A percentile compares a stretch with the other conserved stretches of the same genome.
Evolutionary conservation across 2,329 filamentous ascomycete genomes (phyloP).

Genomic region (Ciborinia camelliae): DNA sequence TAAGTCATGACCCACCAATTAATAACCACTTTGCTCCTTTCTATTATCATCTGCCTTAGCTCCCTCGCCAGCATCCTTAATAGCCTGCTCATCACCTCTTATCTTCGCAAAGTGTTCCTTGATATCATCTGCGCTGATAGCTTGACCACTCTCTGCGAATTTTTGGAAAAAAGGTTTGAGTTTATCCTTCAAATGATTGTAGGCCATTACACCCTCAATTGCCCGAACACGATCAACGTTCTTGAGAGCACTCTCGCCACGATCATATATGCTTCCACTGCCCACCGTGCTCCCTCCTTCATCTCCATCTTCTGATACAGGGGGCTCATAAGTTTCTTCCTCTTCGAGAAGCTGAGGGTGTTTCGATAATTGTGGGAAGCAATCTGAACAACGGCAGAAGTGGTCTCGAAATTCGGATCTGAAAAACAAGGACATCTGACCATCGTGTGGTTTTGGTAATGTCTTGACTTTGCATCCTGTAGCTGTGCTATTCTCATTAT

Average conservation of each 20-base stretch:
- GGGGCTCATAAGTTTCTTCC: conserved; percentile 91
- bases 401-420: conserved; percentile 73
- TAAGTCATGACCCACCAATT: conserved; percentile 5
- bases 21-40: conserved; percentile 46
- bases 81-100: conserved; percentile 71
- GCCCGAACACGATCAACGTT: conserved; percentile 90
- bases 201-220: conserved; percentile 97
- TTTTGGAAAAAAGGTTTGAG: conserved; percentile 93
- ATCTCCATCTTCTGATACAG: conserved; percentile 65
- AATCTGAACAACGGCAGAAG: conserved; percentile 78
- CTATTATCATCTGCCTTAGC: conserved; percentile 39
- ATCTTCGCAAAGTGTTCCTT: conserved; percentile 95
- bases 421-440: conserved; percentile 77
- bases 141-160: conserved; percentile 85
- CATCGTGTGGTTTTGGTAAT: conserved; percentile 54
- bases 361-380: conserved; percentile 67
- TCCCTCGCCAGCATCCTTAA: conserved; percentile 34
- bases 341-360: conserved; percentile 86
- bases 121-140: conserved; percentile 91
- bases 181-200: conserved; percentile 92
- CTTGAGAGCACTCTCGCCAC: conserved; percentile 86
- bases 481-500: conserved; percentile 6
- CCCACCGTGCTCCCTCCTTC: conserved; percentile 59
- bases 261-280: conserved; percentile 81
- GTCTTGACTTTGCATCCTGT: conserved; percentile 56